These are phyloP conservation scores for Ogataea hybrid DNA, from an alignment of 1,139 yeast species.

Conservation along the genomic window DNA sequence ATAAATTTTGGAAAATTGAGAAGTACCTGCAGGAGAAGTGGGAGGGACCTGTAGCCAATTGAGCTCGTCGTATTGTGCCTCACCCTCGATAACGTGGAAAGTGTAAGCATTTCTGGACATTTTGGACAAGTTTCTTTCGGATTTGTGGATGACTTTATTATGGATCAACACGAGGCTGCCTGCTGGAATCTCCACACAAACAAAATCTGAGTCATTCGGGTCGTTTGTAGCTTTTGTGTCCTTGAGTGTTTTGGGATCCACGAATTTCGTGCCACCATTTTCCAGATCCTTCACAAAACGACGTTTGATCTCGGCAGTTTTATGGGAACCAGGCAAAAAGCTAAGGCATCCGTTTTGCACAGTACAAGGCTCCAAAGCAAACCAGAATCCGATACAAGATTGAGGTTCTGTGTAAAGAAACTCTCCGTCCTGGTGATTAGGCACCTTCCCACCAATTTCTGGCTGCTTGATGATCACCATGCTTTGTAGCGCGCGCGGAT, in stretches of 20 bases:
- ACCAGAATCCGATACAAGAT: constrained; percentile 79
- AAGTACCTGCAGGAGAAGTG: constrained; percentile 23
- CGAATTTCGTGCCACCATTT: constrained; percentile 52
- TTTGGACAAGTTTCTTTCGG: constrained; percentile 54
- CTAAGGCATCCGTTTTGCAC: constrained; percentile 66
- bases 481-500: constrained; percentile 73
- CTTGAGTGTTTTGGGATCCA: constrained; percentile 28
- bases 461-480: constrained; percentile 85
- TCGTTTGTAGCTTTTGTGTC: constrained; percentile 31
- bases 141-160: constrained; percentile 69
- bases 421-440: constrained; percentile 76
- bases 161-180: constrained; percentile 70
- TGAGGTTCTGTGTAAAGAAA: constrained; percentile 72
- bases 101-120: constrained; percentile 74
- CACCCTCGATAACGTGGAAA: constrained; percentile 76
- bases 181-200: constrained; percentile 61
- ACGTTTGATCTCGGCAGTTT: constrained; percentile 53
- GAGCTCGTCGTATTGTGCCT: constrained; percentile 51
- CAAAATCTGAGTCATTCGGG: constrained; percentile 38
- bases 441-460: constrained; percentile 70
- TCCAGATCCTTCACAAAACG: constrained; percentile 58
- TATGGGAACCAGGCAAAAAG: constrained; percentile 75
- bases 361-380: constrained; percentile 76
- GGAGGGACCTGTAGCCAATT: constrained; percentile 84
- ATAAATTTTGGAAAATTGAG: neutral